Conservation (phyloP, 2,329 filamentous ascomycete species). For the Alternaria brassicae region DNA sequence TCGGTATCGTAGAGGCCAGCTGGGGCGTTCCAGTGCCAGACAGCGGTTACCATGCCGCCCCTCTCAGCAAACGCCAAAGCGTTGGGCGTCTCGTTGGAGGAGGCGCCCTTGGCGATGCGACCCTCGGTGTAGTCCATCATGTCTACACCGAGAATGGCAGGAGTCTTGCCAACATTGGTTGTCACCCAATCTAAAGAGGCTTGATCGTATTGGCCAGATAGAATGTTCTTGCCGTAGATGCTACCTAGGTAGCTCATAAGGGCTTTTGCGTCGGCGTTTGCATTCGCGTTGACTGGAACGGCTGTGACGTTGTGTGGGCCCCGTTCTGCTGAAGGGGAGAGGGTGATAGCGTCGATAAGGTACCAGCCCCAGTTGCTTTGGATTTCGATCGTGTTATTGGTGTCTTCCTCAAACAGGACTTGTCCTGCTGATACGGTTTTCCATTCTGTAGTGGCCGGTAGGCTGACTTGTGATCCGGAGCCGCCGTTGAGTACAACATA, state of each 20-base stretch:
- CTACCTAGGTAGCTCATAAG: conserved; percentile 54
- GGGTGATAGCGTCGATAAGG: conserved; percentile 55
- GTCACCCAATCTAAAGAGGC: conserved; percentile 54
- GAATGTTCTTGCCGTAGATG: conserved; percentile 57
- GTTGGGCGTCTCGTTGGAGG: conserved; percentile 55
- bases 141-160: conserved; percentile 57
- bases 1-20: conserved; percentile 56
- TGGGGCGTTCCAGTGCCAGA: conserved; percentile 61
- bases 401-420: conserved; percentile 52
- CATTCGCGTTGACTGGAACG: conserved; percentile 50
- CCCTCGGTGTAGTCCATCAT: conserved; percentile 60
- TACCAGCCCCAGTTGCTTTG: conserved; percentile 60
- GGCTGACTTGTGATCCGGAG: conserved; percentile 52
- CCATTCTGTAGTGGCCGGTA: conserved; percentile 52
- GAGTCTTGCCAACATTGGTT: conserved; percentile 56
- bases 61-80: conserved; percentile 54
- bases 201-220: conserved; percentile 59
- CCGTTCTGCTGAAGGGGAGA: conserved; percentile 49
- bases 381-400: conserved; percentile 56
- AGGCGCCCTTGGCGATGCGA: conserved; percentile 53
- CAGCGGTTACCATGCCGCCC: conserved; percentile 58
- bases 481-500: conserved; percentile 55
- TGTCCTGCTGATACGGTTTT: conserved; percentile 54
- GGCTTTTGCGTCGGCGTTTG: conserved; percentile 48
- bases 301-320: conserved; percentile 52